These are phyloP conservation scores for Corchorus olitorius DNA, from an alignment of 345 rosid species.

Conservation along the genomic window DNA sequence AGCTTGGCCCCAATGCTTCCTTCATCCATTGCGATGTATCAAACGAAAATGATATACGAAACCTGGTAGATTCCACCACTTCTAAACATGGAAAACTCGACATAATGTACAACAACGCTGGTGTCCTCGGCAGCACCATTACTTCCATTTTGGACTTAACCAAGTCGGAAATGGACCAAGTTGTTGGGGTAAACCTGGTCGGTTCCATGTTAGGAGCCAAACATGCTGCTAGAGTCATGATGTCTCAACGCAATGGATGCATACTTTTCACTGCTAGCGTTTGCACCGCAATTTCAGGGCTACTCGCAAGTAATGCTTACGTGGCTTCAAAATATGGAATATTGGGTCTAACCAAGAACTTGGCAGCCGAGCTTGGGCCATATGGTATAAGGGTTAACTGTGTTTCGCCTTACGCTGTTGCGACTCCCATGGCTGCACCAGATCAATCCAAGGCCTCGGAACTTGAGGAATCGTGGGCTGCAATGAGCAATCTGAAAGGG, in stretches of 20 bases:
- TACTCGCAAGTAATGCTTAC: constrained; percentile 21
- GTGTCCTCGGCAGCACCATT: constrained; percentile 15
- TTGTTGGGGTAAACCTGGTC: constrained; percentile 32
- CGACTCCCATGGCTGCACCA: not conserved
- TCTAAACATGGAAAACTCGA: constrained; percentile 41
- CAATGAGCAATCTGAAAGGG: constrained; percentile 32
- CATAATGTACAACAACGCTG: constrained; percentile 45
- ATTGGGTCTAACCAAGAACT: constrained; percentile 32
- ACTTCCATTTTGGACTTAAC: constrained; percentile 27
- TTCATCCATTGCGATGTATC: constrained; percentile 42
- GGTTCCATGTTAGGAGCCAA: constrained; percentile 41
- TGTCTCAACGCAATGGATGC: constrained; percentile 27
- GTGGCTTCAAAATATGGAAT: constrained; percentile 30
- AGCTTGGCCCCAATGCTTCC: constrained; percentile 26
- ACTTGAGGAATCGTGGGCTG: not conserved
- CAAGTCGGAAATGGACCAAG: constrained; percentile 31
- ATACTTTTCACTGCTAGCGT: constrained; percentile 37
- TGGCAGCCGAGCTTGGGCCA: constrained; percentile 41
- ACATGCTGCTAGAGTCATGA: constrained; percentile 45
- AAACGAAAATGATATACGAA: constrained; percentile 31
- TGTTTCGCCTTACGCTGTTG: constrained; percentile 31
- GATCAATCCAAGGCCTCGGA: not conserved
- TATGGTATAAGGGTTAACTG: constrained; percentile 45
- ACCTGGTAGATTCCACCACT: constrained; percentile 32
- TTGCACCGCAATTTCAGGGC: constrained; percentile 35